Conservation (phyloP, 2,329 filamentous ascomycete species). For the Fusarium foetens region DNA sequence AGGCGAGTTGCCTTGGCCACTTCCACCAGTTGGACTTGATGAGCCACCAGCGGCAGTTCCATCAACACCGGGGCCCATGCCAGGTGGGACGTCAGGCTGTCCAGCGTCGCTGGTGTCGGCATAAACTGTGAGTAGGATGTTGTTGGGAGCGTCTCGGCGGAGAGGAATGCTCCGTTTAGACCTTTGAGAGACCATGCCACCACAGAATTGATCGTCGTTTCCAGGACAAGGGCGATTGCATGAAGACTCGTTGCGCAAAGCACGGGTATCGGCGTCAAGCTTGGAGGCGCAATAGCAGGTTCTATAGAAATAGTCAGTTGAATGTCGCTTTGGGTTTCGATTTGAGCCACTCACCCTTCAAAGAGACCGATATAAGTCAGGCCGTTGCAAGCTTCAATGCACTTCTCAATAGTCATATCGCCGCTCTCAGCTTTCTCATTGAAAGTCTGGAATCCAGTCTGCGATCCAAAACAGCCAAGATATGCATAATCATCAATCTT, state of each 20-base stretch:
- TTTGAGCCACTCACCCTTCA: slow-evolving; percentile 30
- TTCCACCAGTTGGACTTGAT: background rate
- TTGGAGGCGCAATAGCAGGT: slow-evolving; percentile 58
- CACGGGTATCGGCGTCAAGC: slow-evolving; percentile 54
- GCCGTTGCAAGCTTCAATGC: slow-evolving; percentile 51
- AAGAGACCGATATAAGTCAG: slow-evolving; percentile 54
- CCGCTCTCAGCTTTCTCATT: slow-evolving; percentile 40
- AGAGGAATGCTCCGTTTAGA: slow-evolving; percentile 18
- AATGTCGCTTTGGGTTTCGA: background rate
- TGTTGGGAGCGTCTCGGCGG: slow-evolving; percentile 45
- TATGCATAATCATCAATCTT: slow-evolving; percentile 48
- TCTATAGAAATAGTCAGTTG: slow-evolving; percentile 29
- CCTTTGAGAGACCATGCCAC: slow-evolving; percentile 47
- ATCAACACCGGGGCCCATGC: slow-evolving; percentile 38
- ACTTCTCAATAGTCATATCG: slow-evolving; percentile 54
- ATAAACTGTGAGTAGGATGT: slow-evolving; percentile 57
- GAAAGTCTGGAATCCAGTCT: slow-evolving; percentile 51
- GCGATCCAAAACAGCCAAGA: slow-evolving; percentile 57
- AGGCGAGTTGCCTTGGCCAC: background rate
- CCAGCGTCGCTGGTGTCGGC: slow-evolving; percentile 47
- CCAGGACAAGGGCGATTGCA: slow-evolving; percentile 57
- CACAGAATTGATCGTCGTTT: slow-evolving; percentile 54
- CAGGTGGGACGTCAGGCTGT: slow-evolving; percentile 49
- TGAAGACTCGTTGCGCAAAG: slow-evolving; percentile 37
- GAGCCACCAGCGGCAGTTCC: background rate